Base-by-base conservation (phyloP, 129 eudicot species). In the Flaveria linearis region DNA sequence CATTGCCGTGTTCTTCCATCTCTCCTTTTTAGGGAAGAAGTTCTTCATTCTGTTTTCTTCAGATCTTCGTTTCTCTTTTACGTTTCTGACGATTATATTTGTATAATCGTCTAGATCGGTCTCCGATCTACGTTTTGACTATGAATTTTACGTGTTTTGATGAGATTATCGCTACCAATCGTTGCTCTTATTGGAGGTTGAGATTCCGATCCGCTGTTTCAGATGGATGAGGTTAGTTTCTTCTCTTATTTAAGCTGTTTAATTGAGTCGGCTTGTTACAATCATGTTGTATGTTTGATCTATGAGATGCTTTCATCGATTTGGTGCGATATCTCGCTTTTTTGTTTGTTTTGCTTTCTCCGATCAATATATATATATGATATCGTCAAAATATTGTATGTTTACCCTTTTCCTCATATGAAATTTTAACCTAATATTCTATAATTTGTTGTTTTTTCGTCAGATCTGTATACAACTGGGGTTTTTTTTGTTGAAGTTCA, bases 81-180 rank as follows among this genome's bases (percentile, higher is more conserved):
- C 2, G 4, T 36, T n/a, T 56, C 43, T 12, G 2, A 3, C 12
- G 14, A 43, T 55, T 41, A 17, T 17, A 9, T 3, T 14, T 16
- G 0, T 55, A 5, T 36, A 74, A 71, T 75, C 69, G 41, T 0
- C 9, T 82, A 74, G 85, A 84, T 86, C 87, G 87, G 5, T 63
- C 69, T 30, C 17, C 69, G 87, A 86, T 89, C 91, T 86, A 82
- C 83, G 60, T 20, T 82, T 77, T 57, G 87, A 33, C 16, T 65
- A 82, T 78, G 78, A 75, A 33, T 74, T 84, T 60, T 17, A 9
- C 39, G 4, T 46, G 17, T 22, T 66, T 46, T 4, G 67, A 15
- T 68, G 57, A 76, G 8, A 5, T 1, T 3, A 42, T 55, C 61
- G 33, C 20, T 2, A 25, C 36, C 33, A 39, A 20, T 75, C 9